These are phyloP conservation scores for Aspergillus sp. DNA, from an alignment of 2,329 filamentous ascomycete species.

Conservation along the genomic window DNA sequence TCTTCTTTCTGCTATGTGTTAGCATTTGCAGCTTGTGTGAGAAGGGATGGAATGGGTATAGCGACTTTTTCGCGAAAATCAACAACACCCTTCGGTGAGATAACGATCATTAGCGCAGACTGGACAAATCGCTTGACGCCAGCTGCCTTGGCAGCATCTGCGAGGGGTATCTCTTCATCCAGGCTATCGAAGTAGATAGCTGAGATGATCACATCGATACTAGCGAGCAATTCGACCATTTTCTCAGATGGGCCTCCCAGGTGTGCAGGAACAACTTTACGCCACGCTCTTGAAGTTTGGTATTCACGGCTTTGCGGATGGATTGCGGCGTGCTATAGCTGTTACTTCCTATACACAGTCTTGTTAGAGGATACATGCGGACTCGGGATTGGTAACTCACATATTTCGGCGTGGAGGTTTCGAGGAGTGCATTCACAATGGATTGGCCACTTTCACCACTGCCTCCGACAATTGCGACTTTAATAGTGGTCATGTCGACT, in stretches of 20 bases:
- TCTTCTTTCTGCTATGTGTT: conserved; percentile 34
- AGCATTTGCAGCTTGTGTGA: too few relatives aligned
- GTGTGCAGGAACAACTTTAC: conserved; percentile 1
- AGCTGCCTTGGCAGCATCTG: conserved; percentile 38
- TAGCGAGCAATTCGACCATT: conserved; percentile 16
- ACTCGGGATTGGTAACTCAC: not conserved
- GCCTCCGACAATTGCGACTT: not conserved
- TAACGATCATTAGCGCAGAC: conserved; percentile 34
- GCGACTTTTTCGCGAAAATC: conserved; percentile 17
- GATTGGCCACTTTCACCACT: not conserved
- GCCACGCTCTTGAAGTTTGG: not conserved
- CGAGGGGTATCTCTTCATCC: conserved; percentile 32
- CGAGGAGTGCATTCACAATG: not conserved
- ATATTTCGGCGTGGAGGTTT: not conserved
- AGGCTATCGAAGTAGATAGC: not conserved
- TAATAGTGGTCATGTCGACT: not conserved
- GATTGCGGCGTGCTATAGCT: not conserved
- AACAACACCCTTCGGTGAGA: conserved; percentile 29
- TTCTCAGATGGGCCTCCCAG: not conserved
- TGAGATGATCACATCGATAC: conserved; percentile 32
- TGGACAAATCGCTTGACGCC: conserved; percentile 26
- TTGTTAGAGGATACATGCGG: too few relatives aligned
- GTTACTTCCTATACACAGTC: not conserved
- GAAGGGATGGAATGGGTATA: not conserved
- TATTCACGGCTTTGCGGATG: not conserved